These are phyloP conservation scores for Sordariomycetes sp. DNA, from an alignment of 2,329 filamentous ascomycete species.

Conservation along the genomic window DNA sequence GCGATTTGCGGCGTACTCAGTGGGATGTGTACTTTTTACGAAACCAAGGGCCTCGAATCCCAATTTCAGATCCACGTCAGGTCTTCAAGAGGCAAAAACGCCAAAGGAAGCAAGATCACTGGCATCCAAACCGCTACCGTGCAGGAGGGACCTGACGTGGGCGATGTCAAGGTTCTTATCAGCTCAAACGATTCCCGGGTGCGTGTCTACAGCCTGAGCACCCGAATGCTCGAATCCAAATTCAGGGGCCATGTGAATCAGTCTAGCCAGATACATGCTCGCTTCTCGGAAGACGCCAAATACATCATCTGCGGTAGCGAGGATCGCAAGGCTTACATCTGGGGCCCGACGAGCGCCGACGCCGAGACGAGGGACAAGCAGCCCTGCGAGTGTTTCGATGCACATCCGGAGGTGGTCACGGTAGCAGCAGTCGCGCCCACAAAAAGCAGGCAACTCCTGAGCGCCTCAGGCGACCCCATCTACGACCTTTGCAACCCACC, in stretches of 20 bases:
- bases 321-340: conserved; percentile 82
- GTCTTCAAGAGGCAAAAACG: conserved; percentile 83
- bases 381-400: conserved; percentile 83
- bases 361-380: conserved; percentile 66
- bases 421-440: conserved; percentile 79
- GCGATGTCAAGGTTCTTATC: conserved; percentile 74
- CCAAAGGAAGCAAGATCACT: conserved; percentile 95
- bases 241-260: conserved; percentile 87
- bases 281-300: conserved; percentile 76
- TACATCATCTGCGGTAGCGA: conserved; percentile 93
- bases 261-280: conserved; percentile 82
- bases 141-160: conserved; percentile 27
- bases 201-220: conserved; percentile 78
- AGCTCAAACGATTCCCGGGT: conserved; percentile 94
- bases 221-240: conserved; percentile 80
- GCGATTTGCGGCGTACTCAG: conserved; percentile 82
- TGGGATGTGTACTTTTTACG: conserved; percentile 82
- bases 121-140: conserved; percentile 70
- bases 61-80: conserved; percentile 87
- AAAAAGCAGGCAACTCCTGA: conserved; percentile 67
- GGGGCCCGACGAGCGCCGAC: conserved; percentile 50
- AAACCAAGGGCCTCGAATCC: conserved; percentile 81
- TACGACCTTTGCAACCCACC: conserved; percentile 96
- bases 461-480: conserved; percentile 80
- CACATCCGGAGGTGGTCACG: conserved; percentile 81